Evolutionary conservation across 2,329 filamentous ascomycete genomes (phyloP).

Genomic region (Penicillium nordicum): DNA sequence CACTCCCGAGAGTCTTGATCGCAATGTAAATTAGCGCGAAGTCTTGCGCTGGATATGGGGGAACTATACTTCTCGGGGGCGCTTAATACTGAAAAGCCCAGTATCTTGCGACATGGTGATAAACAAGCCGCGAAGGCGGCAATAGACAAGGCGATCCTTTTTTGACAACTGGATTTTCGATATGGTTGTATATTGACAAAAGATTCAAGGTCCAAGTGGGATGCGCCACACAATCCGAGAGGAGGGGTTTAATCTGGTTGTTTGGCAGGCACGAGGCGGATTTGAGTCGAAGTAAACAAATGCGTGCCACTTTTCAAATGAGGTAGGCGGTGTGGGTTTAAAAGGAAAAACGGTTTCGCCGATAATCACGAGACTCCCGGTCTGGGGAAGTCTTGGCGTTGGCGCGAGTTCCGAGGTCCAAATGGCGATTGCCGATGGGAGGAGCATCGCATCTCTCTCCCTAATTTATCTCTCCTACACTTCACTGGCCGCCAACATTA

Average conservation of each 20-base stretch:
- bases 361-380: conserved; percentile 30
- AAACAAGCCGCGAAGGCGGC: conserved; percentile 30
- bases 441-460: conserved; percentile 17
- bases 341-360: conserved; percentile 22
- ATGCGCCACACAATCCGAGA: conserved; percentile 13
- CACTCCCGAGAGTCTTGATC: conserved; percentile 70
- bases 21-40: conserved; percentile 17
- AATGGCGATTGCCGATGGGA: conserved; percentile 27
- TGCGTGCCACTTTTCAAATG: conserved; percentile 22
- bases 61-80: conserved; percentile 75
- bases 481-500: conserved; percentile 11
- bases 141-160: background rate
- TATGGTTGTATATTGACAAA: conserved; percentile 1
- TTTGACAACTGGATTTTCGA: background rate
- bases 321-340: conserved; percentile 29
- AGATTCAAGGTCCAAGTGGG: background rate
- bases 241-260: conserved; percentile 18
- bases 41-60: conserved; percentile 5
- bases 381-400: conserved; percentile 31
- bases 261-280: conserved; percentile 13
- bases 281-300: conserved; percentile 37
- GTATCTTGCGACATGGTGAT: conserved; percentile 77
- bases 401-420: conserved; percentile 39
- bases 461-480: conserved; percentile 10
- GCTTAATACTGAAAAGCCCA: conserved; percentile 85